phyloP scores from a whole-genome alignment of 2,329 filamentous ascomycete species.

The Aspergillus novoparasiticus region DNA sequence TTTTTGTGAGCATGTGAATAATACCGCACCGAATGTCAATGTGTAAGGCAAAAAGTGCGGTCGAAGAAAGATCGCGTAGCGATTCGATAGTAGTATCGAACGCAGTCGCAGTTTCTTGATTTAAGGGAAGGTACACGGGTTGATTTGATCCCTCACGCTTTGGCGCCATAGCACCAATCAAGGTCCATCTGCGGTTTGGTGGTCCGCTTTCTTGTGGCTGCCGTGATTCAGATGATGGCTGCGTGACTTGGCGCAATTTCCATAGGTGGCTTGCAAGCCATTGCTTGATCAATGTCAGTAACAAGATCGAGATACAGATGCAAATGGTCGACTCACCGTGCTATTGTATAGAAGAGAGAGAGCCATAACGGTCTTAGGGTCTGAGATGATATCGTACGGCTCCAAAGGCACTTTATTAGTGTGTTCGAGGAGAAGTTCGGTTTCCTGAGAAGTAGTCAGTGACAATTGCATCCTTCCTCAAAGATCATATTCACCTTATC shows the following conservation, averaged over 20 bases:
- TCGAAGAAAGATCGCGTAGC: slow-evolving; percentile 77
- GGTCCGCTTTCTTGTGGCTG: slow-evolving; percentile 45
- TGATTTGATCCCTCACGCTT: slow-evolving; percentile 59
- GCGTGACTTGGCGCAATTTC: slow-evolving; percentile 80
- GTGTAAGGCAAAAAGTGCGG: slow-evolving; percentile 81
- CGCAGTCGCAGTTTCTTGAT: slow-evolving; percentile 77
- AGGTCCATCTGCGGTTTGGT: slow-evolving; percentile 78
- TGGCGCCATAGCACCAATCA: slow-evolving; percentile 66
- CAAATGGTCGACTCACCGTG: slow-evolving; percentile 58
- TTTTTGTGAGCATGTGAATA: slow-evolving; percentile 72
- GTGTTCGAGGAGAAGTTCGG: slow-evolving; percentile 54
- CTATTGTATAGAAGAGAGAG: slow-evolving; percentile 91
- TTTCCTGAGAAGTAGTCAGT: slow-evolving; percentile 45
- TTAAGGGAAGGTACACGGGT: slow-evolving; percentile 83
- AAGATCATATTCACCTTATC: slow-evolving; percentile 53
- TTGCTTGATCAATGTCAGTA: slow-evolving; percentile 53
- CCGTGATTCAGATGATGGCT: slow-evolving; percentile 62
- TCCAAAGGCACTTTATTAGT: slow-evolving; percentile 65
- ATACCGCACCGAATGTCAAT: slow-evolving; percentile 86
- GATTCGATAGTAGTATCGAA: slow-evolving; percentile 87
- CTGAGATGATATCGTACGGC: slow-evolving; percentile 81
- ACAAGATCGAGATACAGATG: neutral
- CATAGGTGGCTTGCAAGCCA: slow-evolving; percentile 86
- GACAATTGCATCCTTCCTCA: neutral
- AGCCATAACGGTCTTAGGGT: slow-evolving; percentile 81